Conservation (phyloP, 768 basidiomycete genomes). For the Mycena metata region DNA sequence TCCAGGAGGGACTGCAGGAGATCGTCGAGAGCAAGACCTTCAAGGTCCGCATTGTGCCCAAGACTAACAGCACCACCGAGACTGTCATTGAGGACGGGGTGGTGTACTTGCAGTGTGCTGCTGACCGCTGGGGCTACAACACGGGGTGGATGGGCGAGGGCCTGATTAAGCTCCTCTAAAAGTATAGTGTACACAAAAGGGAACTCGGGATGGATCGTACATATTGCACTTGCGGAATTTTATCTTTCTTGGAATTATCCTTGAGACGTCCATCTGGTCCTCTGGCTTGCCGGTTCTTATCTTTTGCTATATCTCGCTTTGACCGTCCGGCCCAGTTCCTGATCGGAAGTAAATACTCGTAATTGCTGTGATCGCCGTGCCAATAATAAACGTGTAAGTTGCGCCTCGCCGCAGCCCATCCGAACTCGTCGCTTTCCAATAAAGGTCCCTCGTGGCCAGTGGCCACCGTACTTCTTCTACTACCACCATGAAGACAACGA, state of each 20-base stretch:
- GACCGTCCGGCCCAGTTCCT: background rate
- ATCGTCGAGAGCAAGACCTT: constrained; percentile 52
- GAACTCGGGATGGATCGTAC: too few species aligned
- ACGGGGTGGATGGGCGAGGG: constrained; percentile 39
- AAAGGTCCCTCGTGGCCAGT: background rate
- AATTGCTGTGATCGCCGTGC: too few species aligned
- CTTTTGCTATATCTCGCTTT: background rate
- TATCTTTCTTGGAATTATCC: too few species aligned
- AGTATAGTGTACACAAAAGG: too few species aligned
- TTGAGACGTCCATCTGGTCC: too few species aligned
- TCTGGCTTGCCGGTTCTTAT: too few species aligned
- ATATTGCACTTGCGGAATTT: too few species aligned
- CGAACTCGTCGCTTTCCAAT: background rate
- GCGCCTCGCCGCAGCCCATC: background rate
- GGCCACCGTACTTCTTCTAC: background rate
- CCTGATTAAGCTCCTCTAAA: constrained; percentile 45
- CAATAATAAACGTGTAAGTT: background rate
- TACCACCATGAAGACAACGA: constrained; percentile 61
- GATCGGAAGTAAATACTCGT: too few species aligned
- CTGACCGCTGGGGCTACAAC: constrained; percentile 39
- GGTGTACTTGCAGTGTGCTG: constrained; percentile 48
- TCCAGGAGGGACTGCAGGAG: constrained; percentile 57
- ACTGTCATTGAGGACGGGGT: constrained; percentile 52
- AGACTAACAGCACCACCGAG: constrained; percentile 48
- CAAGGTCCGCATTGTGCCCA: constrained; percentile 53